These are phyloP conservation scores for Hordeum vulgare DNA, from an alignment of 176 grass and related monocot species.

Conservation along the genomic window MorexV3_pseudomolecules_assembly NC_058522.1:404398213-404398712, in stretches of 20 bases:
- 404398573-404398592: constrained; percentile 26
- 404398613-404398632: constrained; percentile 95
- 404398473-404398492: constrained; percentile 90
- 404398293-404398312: not conserved
- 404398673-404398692: not conserved
- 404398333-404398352: not conserved
- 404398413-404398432: constrained; percentile 11
- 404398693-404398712: constrained; percentile 8
- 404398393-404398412: constrained; percentile 14
- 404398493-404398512: constrained; percentile 84
- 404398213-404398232: not conserved
- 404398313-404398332: not conserved
- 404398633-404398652: constrained; percentile 77
- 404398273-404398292: constrained; percentile 1
- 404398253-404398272: not conserved
- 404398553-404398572: not conserved
- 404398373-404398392: not conserved
- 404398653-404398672: constrained; percentile 81
- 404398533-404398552: not conserved
- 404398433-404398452: constrained; percentile 80
- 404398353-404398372: not conserved
- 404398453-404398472: constrained; percentile 93
- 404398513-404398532: constrained; percentile 43
- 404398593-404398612: constrained; percentile 82
- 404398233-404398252: not conserved